A percentile compares a stretch with the other conserved stretches of the same genome.
phyloP scores from a whole-genome alignment of 345 rosid genomes.

The Barbarea vulgaris region DNA sequence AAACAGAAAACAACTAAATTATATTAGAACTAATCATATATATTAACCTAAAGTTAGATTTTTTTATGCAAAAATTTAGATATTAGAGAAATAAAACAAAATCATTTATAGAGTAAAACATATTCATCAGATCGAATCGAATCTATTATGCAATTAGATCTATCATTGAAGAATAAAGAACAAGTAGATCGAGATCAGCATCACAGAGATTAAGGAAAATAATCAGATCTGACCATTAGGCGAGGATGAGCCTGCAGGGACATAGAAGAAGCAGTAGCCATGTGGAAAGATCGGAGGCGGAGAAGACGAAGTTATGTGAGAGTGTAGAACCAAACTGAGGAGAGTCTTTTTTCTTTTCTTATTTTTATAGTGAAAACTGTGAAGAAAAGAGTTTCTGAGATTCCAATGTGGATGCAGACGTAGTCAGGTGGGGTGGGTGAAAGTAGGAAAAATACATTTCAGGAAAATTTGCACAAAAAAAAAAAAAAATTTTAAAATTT shows the following conservation, averaged over 20 bases:
- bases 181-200: conserved; percentile 15
- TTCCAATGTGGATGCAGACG: neutral
- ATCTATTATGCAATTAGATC: neutral
- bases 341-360: neutral
- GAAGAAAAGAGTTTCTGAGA: neutral
- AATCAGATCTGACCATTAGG: conserved; percentile 23
- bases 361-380: too few species aligned
- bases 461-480: too few species aligned
- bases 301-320: conserved; percentile 10
- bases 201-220: neutral
- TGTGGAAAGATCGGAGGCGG: conserved; percentile 23
- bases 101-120: neutral
- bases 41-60: neutral
- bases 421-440: neutral
- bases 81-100: neutral
- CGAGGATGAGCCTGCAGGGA: conserved; percentile 8
- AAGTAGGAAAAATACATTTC: too few species aligned
- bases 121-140: conserved; percentile 1
- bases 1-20: neutral
- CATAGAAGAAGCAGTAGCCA: conserved; percentile 3
- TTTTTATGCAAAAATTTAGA: neutral
- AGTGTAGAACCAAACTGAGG: neutral
- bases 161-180: neutral
- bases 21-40: neutral
- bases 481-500: too few species aligned